Evolutionary conservation across 2,329 filamentous ascomycete species (phyloP).

Genomic region (Monosporascus sp.): DNA sequence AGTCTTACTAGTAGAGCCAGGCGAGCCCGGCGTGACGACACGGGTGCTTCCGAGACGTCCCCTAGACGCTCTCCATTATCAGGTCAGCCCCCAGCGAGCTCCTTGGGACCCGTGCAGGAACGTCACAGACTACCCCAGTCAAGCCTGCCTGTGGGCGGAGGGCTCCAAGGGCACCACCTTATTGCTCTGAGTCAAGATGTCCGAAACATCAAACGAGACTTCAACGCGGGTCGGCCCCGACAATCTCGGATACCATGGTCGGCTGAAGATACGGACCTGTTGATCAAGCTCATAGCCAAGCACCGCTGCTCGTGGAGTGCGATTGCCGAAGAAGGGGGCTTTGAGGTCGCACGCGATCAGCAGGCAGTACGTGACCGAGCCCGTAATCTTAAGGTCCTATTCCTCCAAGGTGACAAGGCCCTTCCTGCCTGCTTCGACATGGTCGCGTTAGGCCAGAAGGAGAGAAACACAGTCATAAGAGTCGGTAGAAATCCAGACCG

Average conservation of each 20-base stretch:
- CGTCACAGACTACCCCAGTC: not conserved
- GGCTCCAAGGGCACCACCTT: conserved; percentile 11
- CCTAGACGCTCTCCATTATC: conserved; percentile 13
- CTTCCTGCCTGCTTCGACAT: conserved; percentile 46
- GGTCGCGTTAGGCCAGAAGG: conserved; percentile 46
- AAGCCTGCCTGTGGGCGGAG: conserved; percentile 1
- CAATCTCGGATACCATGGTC: conserved; percentile 38
- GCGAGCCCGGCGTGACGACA: conserved; percentile 4
- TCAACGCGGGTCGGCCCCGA: conserved; percentile 7
- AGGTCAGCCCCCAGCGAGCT: not conserved
- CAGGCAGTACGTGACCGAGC: conserved; percentile 55
- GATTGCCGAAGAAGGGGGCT: conserved; percentile 32
- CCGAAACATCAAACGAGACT: conserved; percentile 10
- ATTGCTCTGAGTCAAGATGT: conserved; percentile 14
- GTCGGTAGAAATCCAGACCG: conserved; percentile 46
- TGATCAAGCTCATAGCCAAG: conserved; percentile 37
- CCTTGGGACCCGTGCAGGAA: not conserved
- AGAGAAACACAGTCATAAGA: conserved; percentile 34
- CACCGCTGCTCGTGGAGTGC: conserved; percentile 34
- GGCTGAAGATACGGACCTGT: conserved; percentile 32
- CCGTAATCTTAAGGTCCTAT: conserved; percentile 50
- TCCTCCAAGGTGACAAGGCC: conserved; percentile 38
- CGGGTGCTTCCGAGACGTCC: not conserved
- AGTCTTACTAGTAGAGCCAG: conserved; percentile 14
- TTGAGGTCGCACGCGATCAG: conserved; percentile 43